These are phyloP conservation scores for Avicennia marina DNA, from an alignment of 257 asterid species.

Conservation along the genomic window DNA sequence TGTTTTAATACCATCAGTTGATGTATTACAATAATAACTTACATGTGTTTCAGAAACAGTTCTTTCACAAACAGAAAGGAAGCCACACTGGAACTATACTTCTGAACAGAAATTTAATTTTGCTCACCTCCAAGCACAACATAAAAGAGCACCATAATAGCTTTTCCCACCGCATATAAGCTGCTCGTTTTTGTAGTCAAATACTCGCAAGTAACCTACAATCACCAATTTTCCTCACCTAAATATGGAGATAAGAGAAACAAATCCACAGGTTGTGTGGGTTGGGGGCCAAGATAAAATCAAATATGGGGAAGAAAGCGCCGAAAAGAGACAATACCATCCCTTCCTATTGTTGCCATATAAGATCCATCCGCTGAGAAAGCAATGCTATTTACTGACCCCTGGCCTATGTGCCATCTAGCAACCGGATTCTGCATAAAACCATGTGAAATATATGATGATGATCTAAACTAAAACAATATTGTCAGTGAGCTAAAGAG, in stretches of 20 bases:
- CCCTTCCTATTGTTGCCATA: constrained; percentile 75
- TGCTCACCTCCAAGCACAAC: constrained; percentile 96
- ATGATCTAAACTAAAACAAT: background rate
- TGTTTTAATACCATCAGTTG: constrained; percentile 39
- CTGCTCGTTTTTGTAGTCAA: constrained; percentile 87
- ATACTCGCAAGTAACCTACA: constrained; percentile 88
- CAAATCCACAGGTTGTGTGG: background rate
- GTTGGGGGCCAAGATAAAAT: constrained; percentile 8
- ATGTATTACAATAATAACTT: constrained; percentile 17
- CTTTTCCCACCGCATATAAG: constrained; percentile 95
- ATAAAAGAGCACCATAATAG: constrained; percentile 91
- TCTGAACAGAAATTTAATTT: background rate
- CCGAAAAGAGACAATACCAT: constrained; percentile 44
- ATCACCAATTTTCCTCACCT: constrained; percentile 1
- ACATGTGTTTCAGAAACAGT: background rate
- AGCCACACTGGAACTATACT: background rate
- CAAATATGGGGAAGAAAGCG: background rate
- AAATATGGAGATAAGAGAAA: background rate
- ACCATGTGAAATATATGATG: constrained; percentile 12
- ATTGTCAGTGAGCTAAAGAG: background rate
- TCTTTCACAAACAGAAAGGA: background rate
- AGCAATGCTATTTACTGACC: constrained; percentile 72
- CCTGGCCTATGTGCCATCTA: constrained; percentile 98
- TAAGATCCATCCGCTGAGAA: constrained; percentile 60
- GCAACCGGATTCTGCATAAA: constrained; percentile 89